Percentiles rank a stretch among this genome's conserved stretches.
Conservation (phyloP, 2,329 filamentous ascomycete genomes). For the Scytalidium sp. region DNA sequence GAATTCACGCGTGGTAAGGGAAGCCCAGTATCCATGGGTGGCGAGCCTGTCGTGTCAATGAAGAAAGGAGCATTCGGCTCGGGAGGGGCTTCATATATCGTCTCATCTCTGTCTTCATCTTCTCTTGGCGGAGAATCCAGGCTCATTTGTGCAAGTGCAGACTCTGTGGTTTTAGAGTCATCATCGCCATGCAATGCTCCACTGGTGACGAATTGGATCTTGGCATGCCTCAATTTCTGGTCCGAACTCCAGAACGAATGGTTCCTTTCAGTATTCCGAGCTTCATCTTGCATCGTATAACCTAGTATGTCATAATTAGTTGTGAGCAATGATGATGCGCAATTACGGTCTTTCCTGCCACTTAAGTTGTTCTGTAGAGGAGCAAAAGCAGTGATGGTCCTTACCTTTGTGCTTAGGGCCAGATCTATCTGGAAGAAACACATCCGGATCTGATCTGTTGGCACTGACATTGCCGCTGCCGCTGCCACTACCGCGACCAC, state of each 20-base stretch:
- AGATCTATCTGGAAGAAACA: neutral
- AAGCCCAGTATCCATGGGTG: conserved; percentile 25
- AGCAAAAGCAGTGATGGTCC: neutral
- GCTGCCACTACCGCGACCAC: neutral
- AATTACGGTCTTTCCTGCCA: neutral
- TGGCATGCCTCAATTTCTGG: conserved; percentile 50
- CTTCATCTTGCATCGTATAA: conserved; percentile 50
- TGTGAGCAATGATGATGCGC: neutral
- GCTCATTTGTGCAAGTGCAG: conserved; percentile 21
- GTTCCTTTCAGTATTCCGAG: conserved; percentile 52
- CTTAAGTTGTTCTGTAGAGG: no score
- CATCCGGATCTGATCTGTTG: neutral
- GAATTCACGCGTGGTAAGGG: conserved; percentile 25
- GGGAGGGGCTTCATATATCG: conserved; percentile 2
- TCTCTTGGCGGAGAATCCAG: conserved; percentile 10
- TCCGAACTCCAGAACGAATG: conserved; percentile 42
- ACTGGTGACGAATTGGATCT: conserved; percentile 59
- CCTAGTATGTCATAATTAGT: conserved; percentile 11
- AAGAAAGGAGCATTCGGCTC: conserved; percentile 24
- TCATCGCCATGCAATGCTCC: conserved; percentile 38
- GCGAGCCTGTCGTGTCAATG: conserved; percentile 31
- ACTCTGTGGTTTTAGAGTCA: conserved; percentile 16
- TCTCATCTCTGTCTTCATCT: neutral
- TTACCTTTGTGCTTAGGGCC: conserved; percentile 14
- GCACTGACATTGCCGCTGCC: conserved; percentile 1